Evolutionary conservation across 2,329 filamentous ascomycete species (phyloP), one percentile per base, ranked within the genome.

Genomic region (Colletotrichum noveboracense): DNA sequence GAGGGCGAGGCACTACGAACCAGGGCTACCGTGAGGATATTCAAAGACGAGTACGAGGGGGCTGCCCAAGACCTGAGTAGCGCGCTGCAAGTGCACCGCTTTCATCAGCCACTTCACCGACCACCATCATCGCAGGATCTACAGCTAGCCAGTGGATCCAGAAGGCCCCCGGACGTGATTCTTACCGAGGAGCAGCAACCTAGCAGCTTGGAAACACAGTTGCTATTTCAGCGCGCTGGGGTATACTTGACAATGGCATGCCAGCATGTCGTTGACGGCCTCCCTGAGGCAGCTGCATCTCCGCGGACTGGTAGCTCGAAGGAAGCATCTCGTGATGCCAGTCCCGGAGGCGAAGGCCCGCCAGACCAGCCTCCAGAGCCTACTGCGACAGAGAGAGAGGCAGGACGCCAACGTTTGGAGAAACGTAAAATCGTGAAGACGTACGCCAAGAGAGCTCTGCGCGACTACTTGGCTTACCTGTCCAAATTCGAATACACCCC

Each of bases 401-500:
- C 85, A 16, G 84, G 87, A 52, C 61, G 61, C 36, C 38, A 21
- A 7, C 73, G 56, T 12, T 14, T 70, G 38, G 75, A 94, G 77
- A 90, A 90, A 60, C 90, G 93, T 60, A 95, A 94, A 82, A 85
- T 90, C 30, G 93, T 96, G 78, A 94, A 94, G 79, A 88, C 89
- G 1, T 93, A 94, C 83, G 95, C 95, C 5, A 96, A 95, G 83
- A 90, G 93, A 71, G 94, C 95, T 1, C 85, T 97, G 26, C 90
- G 93, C 75, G 95, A 97, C 84, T 96, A 94, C 81, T 87, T 93
- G 79, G 87, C 90, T 26, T 97, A 95, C 81, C 86, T 97, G 52
- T 91, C 92, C 1, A 88, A 92, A 75, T 93, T 97, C 77, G 94
- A 97, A 80, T 97, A 97, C 84, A 94, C 95, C 0, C 94, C 94